Evolutionary conservation across 1,284 basidiomycete species (phyloP).

Genomic region (Neonothopanus nambi): DNA sequence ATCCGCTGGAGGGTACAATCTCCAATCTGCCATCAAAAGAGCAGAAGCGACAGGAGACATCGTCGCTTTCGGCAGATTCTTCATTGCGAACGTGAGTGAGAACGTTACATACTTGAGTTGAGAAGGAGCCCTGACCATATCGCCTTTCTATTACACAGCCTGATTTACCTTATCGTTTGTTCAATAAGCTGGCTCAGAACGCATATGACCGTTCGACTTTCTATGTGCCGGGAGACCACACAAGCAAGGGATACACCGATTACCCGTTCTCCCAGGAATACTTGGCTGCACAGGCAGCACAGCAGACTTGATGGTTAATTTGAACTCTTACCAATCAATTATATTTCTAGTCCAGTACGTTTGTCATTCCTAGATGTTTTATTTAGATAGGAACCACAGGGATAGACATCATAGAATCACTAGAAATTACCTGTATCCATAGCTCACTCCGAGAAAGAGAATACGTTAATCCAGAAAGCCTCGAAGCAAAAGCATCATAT

Average conservation of each 20-base stretch:
- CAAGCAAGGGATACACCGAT: constrained; percentile 10
- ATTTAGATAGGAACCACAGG: too few species aligned
- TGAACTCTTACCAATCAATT: too few species aligned
- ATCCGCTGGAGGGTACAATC: constrained; percentile 7
- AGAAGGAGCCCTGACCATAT: background rate
- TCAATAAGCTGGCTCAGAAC: constrained; percentile 24
- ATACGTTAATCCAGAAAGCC: too few species aligned
- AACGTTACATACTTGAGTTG: background rate
- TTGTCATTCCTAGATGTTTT: too few species aligned
- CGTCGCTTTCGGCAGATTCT: constrained; percentile 45
- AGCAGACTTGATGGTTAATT: too few species aligned
- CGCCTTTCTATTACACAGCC: constrained; percentile 30
- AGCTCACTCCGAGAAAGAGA: too few species aligned
- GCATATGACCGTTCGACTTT: constrained; percentile 21
- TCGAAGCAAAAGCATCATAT: too few species aligned
- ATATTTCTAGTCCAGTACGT: too few species aligned
- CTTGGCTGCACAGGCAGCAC: too few species aligned
- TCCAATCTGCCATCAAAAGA: constrained; percentile 11
- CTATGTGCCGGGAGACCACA: constrained; percentile 18
- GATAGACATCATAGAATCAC: too few species aligned
- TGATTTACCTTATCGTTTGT: constrained; percentile 42
- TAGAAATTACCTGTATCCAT: too few species aligned
- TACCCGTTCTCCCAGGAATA: constrained; percentile 12
- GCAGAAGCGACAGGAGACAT: constrained; percentile 26
- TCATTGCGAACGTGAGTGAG: constrained; percentile 40